Conservation (phyloP, 805 yeast genomes). For the Candida caryicola region DNA sequence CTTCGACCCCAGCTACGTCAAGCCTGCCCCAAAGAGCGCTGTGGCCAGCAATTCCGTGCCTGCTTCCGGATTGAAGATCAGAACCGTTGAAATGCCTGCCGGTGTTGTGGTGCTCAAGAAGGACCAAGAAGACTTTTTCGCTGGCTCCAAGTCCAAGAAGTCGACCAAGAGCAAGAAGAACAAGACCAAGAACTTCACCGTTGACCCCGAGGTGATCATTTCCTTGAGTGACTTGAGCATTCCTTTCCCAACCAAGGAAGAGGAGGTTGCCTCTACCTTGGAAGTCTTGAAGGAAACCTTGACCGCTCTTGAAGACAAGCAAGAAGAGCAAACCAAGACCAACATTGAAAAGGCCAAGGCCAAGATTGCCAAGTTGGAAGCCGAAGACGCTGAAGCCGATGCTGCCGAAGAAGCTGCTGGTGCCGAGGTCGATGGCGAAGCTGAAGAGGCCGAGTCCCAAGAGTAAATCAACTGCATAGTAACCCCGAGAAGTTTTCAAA, state of each 20-base stretch:
- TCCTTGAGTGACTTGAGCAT: conserved; percentile 73
- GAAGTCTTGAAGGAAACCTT: conserved; percentile 71
- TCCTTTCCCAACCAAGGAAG: conserved; percentile 72
- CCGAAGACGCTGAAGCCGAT: conserved; percentile 33
- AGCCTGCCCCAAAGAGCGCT: conserved; percentile 41
- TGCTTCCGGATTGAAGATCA: conserved; percentile 25
- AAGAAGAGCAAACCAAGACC: conserved; percentile 76
- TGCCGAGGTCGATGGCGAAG: conserved; percentile 22
- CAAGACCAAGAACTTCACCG: conserved; percentile 57
- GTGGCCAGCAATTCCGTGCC: conserved; percentile 17
- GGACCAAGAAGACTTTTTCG: conserved; percentile 58
- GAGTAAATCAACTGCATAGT: too few relatives aligned
- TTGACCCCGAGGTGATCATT: conserved; percentile 78
- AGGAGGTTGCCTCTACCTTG: conserved; percentile 64
- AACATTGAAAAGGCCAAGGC: conserved; percentile 75
- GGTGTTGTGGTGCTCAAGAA: conserved; percentile 62
- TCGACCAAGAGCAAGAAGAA: conserved; percentile 51
- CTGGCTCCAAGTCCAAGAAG: conserved; percentile 41
- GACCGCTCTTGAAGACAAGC: conserved; percentile 62
- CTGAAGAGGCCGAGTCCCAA: too few relatives aligned
- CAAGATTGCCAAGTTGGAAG: conserved; percentile 67
- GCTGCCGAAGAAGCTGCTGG: conserved; percentile 43
- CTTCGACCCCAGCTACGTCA: conserved; percentile 78
- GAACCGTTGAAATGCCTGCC: conserved; percentile 61
- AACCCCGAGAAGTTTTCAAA: too few relatives aligned